Evolutionary conservation across 164 flowering plant species (phyloP).

Genomic region (Dillenia suffruticosa): DNA sequence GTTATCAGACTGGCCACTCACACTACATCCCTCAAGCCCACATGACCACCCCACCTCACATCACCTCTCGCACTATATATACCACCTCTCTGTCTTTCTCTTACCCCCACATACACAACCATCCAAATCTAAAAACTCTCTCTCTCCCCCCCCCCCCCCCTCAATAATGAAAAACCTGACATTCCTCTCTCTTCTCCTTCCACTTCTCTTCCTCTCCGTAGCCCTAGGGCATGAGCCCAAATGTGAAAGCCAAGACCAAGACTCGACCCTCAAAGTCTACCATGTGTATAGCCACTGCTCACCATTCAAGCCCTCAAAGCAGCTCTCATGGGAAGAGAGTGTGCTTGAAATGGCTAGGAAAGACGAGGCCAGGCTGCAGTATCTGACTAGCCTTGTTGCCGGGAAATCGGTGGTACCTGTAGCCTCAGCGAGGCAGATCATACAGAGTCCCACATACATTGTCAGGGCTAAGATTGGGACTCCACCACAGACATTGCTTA

Average conservation of each 20-base stretch:
- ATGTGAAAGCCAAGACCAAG: slow-evolving; percentile 27
- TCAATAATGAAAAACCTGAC: slow-evolving; percentile 15
- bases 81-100: not conserved
- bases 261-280: slow-evolving; percentile 49
- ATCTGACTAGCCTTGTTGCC: slow-evolving; percentile 38
- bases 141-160: not conserved
- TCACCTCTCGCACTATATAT: not conserved
- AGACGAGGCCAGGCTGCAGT: slow-evolving; percentile 38
- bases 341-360: slow-evolving; percentile 33
- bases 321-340: slow-evolving; percentile 37
- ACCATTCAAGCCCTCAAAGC: slow-evolving; percentile 19
- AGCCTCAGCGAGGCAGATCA: slow-evolving; percentile 64
- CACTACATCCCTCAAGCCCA: not conserved
- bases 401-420: slow-evolving; percentile 58
- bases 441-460: slow-evolving; percentile 72
- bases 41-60: not conserved
- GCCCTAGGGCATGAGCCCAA: slow-evolving; percentile 17
- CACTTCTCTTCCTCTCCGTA: slow-evolving; percentile 14
- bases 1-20: not conserved
- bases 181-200: slow-evolving; percentile 3
- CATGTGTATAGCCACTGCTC: slow-evolving; percentile 59
- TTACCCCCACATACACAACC: not conserved
- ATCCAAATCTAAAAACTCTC: not conserved
- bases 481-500: slow-evolving; percentile 65
- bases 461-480: slow-evolving; percentile 69